Evolutionary conservation across 306 rosid species (phyloP), one percentile per base, ranked within the genome.

Genomic region (Vachellia collinsii): DNA sequence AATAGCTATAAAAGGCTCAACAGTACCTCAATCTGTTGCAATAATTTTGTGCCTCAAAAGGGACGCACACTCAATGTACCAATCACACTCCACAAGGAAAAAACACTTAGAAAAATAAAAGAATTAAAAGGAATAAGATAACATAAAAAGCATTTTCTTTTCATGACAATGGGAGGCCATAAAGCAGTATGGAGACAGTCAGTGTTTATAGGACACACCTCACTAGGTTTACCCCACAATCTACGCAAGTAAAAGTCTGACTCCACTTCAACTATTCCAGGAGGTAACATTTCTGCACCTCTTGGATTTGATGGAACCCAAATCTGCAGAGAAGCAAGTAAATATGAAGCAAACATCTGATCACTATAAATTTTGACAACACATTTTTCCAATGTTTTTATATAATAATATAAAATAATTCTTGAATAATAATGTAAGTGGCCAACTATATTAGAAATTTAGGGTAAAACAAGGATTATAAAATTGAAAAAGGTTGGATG

Each of bases 271-370:
- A 93, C 85, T 73, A 95, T 93, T 79, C 96, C 92, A 2, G 97
- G 97, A 36, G 99, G 92, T 82, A 95, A 78, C 82, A 86, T 89
- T 88, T 95, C 99, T 43, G 98, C 98, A 67, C 99, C 99, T 88
- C 86, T 90, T 70, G 98, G 99, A 90, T 95, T 93, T 80, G 98
- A 90, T 75, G 98, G 88, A 79, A 78, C 98, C 99, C 98, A 96
- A 76, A 92, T 92, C 99, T 96, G 90, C 84, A 78, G 58, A 76
- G 41, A 76, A 56, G 51, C 74, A 51, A 68, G 47, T 78, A 39
- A 65, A 44, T 42, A 37, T 48, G 74, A 23, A 78, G 75, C 73
- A 72, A 34, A 79, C 36, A 37, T 25, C 54, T 51, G 76, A 80
- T 77, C 76, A 77, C 47, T 53, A 50, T 47, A 20, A 70, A 63